Base-by-base conservation (phyloP, 176 grass and related monocot genomes). In the Hordeum marinum region DNA sequence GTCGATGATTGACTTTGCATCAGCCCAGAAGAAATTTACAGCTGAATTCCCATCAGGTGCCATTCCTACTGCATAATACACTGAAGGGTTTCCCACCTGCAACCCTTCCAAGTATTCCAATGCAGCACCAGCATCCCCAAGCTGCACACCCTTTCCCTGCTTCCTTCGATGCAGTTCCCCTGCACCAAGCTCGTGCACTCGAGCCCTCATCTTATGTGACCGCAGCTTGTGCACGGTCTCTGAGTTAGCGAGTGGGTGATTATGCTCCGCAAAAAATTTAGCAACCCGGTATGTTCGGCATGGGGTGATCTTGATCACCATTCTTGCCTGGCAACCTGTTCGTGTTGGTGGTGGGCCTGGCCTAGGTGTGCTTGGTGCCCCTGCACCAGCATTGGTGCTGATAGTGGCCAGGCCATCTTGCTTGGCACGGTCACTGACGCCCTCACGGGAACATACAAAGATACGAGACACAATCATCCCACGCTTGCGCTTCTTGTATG, bases 1-100 rank as follows among this genome's bases (percentile, higher is more conserved):
- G 79, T 97, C 95, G 11, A 91, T 88, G 36, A 90, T 81, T 68
- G 92, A 97, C 77, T 97, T 93, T 14, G 90, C 81, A 82, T 97
- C 95, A 77, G 95, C 84, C 95, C 92, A 97, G 83, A 97, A 97
- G 87, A 97, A 92, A 83, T 93, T 94, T 23, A 41, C 77, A 78
- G 83, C 80, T 15, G 83, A 85, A 39, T 86, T 92, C 36, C 87
- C 85, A 87, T 88, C 79, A 73, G 84, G 85, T 7, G 78, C 87
- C 70, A 90, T 75, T 54, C 90, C 88, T 57, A 90, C 83, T 14
- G 88, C 85, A 82, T 92, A 95, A 77, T 90, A 90, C 23, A 95
- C 65, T 9, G 90, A 92, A 78, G 90, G 93, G 73, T 87, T 95
- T 45, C 32, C 86, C 62, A 90, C 76, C 71, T 95, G 93, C 82